These are phyloP conservation scores for Solanum pennellii DNA, from an alignment of 257 asterid species.

Conservation along the genomic window DNA sequence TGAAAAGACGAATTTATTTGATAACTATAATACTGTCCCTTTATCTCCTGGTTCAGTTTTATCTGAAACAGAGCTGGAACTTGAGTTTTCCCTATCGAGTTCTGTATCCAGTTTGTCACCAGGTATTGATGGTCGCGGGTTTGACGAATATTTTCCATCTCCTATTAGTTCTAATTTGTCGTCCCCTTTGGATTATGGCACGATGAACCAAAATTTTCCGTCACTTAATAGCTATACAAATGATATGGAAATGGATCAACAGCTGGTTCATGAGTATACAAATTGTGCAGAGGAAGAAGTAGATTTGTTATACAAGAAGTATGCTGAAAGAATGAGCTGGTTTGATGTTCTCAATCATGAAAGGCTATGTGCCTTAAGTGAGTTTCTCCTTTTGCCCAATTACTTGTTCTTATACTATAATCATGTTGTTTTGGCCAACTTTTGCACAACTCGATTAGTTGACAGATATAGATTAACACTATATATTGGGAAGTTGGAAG, in stretches of 20 bases:
- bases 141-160: neutral
- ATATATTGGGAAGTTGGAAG: neutral
- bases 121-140: neutral
- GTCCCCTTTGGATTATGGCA: neutral
- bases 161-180: neutral
- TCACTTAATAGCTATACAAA: neutral
- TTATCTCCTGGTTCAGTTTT: neutral
- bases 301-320: constrained; percentile 24
- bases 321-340: constrained; percentile 44
- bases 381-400: neutral
- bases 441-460: neutral
- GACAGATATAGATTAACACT: neutral
- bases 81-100: neutral
- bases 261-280: neutral
- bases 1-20: neutral
- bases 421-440: neutral
- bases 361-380: constrained; percentile 38
- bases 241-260: neutral
- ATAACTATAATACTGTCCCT: neutral
- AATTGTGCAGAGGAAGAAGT: neutral
- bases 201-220: neutral
- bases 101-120: neutral
- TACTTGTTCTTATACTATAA: neutral
- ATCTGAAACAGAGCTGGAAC: neutral
- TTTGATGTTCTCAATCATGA: constrained; percentile 41